Conservation (phyloP, 108 stramenopile genomes). For the Skeletonema potamos region DNA sequence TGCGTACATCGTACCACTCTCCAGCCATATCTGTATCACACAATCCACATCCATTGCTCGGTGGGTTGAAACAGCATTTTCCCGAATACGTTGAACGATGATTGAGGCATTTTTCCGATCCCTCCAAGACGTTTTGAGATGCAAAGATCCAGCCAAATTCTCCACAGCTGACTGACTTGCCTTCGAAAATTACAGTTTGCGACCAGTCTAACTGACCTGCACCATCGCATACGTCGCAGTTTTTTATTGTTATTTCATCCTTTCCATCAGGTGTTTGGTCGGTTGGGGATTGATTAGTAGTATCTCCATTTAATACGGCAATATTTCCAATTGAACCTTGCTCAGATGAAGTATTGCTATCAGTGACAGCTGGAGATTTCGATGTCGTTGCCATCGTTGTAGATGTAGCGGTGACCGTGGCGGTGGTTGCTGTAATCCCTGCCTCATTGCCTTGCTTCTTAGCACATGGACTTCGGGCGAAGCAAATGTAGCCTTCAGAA, state of each 20-base stretch:
- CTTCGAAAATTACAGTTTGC: conserved; percentile 10
- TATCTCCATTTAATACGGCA: no score
- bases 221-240: conserved; percentile 23
- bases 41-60: conserved; percentile 18
- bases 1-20: not conserved
- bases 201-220: conserved; percentile 16
- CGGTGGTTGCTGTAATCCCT: no score
- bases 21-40: conserved; percentile 7
- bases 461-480: no score
- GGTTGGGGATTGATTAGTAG: no score
- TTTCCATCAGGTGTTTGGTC: not conserved
- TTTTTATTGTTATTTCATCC: not conserved
- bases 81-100: conserved; percentile 18
- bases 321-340: no score
- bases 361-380: no score
- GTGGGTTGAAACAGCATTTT: conserved; percentile 12
- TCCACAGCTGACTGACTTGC: conserved; percentile 22
- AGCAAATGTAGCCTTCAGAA: not conserved
- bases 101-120: conserved; percentile 15
- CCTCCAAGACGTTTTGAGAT: conserved; percentile 15
- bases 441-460: no score
- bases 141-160: conserved; percentile 30
- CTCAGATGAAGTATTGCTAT: no score
- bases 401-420: no score
- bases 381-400: no score